Percentiles rank a stretch among this genome's conserved stretches.
These are phyloP conservation scores for Botrytis hyacinthi DNA, from an alignment of 2,329 filamentous ascomycete genomes.

Conservation along the genomic window DNA sequence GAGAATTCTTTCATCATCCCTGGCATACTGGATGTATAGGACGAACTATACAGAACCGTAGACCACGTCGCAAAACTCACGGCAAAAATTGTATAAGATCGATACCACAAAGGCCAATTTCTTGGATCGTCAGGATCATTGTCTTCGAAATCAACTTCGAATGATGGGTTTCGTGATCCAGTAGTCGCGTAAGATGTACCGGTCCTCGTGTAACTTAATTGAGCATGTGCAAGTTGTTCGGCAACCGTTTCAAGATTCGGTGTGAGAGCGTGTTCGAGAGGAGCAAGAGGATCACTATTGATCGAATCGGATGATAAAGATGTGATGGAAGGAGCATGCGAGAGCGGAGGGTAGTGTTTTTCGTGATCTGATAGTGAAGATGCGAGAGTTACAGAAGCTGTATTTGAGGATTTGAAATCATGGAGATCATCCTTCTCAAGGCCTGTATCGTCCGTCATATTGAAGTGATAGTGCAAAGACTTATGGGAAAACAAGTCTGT, in stretches of 20 bases:
- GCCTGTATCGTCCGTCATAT: conserved; percentile 26
- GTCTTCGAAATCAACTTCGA: conserved; percentile 70
- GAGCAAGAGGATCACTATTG: conserved; percentile 38
- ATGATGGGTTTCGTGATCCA: conserved; percentile 53
- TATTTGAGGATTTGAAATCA: conserved; percentile 11
- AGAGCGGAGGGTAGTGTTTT: conserved; percentile 25
- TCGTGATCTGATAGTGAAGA: conserved; percentile 25
- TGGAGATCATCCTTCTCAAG: conserved; percentile 27
- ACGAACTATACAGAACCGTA: conserved; percentile 70
- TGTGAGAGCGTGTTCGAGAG: conserved; percentile 44
- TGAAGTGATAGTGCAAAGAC: neutral
- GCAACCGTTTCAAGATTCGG: conserved; percentile 42
- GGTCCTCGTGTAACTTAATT: conserved; percentile 42
- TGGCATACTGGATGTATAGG: conserved; percentile 70
- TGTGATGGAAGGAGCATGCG: conserved; percentile 2
- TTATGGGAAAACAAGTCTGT: neutral
- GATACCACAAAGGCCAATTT: conserved; percentile 61
- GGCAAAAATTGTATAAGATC: conserved; percentile 39
- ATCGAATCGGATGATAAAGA: conserved; percentile 28
- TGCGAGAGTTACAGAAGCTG: conserved; percentile 17
- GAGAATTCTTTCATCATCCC: conserved; percentile 68
- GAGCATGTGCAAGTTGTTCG: conserved; percentile 40
- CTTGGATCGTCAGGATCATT: conserved; percentile 63
- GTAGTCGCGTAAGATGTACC: conserved; percentile 47
- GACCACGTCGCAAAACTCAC: conserved; percentile 42